phyloP scores from a whole-genome alignment of 2,329 filamentous ascomycete genomes.

The Exophiala sp. region DNA sequence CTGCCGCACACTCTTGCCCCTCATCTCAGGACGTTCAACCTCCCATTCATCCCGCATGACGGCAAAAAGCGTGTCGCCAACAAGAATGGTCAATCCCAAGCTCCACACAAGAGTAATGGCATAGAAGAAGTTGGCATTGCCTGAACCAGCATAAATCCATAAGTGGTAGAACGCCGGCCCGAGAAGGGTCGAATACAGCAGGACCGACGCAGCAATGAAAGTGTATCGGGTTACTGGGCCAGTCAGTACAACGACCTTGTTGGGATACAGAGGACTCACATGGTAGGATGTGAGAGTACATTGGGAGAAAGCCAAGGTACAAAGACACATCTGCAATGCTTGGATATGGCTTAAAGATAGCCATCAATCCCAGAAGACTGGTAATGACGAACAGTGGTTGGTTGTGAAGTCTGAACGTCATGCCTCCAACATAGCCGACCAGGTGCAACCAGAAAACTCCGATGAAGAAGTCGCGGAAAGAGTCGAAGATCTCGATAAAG shows the following conservation, averaged over 20 bases:
- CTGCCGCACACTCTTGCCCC: slow-evolving; percentile 80
- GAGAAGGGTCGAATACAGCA: slow-evolving; percentile 83
- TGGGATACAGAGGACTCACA: slow-evolving; percentile 46
- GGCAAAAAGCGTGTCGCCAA: slow-evolving; percentile 85
- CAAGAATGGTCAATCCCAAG: slow-evolving; percentile 77
- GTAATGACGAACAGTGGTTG: slow-evolving; percentile 85
- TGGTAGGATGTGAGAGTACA: slow-evolving; percentile 90
- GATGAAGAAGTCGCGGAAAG: slow-evolving; percentile 93
- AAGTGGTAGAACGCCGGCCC: slow-evolving; percentile 95
- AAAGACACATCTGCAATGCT: slow-evolving; percentile 85
- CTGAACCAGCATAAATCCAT: slow-evolving; percentile 97
- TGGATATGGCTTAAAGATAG: slow-evolving; percentile 96
- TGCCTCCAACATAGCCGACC: slow-evolving; percentile 78
- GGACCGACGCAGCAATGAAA: slow-evolving; percentile 76
- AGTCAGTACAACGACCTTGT: slow-evolving; percentile 30
- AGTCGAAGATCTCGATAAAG: slow-evolving; percentile 99
- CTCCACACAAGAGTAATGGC: slow-evolving; percentile 99
- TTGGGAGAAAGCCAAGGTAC: slow-evolving; percentile 75
- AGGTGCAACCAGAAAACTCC: slow-evolving; percentile 98
- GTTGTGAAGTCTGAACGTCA: slow-evolving; percentile 75
- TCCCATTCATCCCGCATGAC: slow-evolving; percentile 92
- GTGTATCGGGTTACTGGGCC: slow-evolving; percentile 79
- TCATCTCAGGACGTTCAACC: slow-evolving; percentile 82
- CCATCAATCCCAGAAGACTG: slow-evolving; percentile 82
- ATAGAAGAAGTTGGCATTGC: slow-evolving; percentile 99